Base-by-base conservation (phyloP, 2,329 filamentous ascomycete genomes). In the Aspergillus persii region DNA sequence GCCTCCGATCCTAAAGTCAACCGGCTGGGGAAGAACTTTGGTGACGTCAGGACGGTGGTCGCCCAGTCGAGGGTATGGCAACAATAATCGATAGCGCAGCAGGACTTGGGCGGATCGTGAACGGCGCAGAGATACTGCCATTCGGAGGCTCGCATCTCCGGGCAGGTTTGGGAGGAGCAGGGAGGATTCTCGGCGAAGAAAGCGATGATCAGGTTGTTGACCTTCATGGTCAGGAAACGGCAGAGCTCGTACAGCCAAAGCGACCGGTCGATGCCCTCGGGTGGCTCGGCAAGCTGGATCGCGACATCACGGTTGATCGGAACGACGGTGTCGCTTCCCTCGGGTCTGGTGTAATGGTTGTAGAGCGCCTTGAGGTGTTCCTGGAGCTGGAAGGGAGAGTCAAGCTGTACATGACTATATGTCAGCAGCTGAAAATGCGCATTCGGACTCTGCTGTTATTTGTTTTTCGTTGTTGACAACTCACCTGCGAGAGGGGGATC, bases 101-200 rank as follows among this genome's bases (percentile, higher is more conserved):
- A 99, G 69, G 89, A 91, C 79, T 98, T 98, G 52, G 95, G 95
- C 53, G 92, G 90, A 72, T 98, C 94, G 74, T 99, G 95, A 3
- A 98, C 95, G 53, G 95, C 95, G 79, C 95, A 99, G 51, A 99
- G 86, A 71, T 98, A 99, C 78, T 99, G 95, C 95, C 95, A 99
- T 80, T 99, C 94, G 31, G 91, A 95, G 2, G 95, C 95, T 71
- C 95, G 92, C 95, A 99, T 99, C 78, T 99, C 95, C 33, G 93
- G 92, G 71, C 95, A 99, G 1, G 95, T 97, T 63, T 84, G 83
- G 12, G 90, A 86, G 60, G 92, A 96, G 79, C 95, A 99, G 3
- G 94, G 89, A 6, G 94, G 94, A 48, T 83, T 84, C 76, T 98
- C 95, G 73, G 92, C 91, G 69, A 99, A 92, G 70, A 99, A 94